Evolutionary conservation across 768 basidiomycete species (phyloP).

Genomic region (Mycena haematopus): DNA sequence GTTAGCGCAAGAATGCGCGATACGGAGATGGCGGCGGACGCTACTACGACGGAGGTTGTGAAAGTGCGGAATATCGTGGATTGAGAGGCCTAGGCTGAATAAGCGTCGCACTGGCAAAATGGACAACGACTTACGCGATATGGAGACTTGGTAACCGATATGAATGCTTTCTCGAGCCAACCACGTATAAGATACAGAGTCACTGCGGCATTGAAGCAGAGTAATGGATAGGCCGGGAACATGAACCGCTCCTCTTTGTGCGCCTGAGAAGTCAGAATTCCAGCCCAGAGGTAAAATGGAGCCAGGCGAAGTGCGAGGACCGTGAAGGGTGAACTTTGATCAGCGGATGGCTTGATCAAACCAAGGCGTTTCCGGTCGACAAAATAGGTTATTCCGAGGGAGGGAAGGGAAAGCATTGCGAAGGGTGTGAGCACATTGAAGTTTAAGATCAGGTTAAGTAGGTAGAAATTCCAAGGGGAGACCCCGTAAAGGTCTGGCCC

Average conservation of each 20-base stretch:
- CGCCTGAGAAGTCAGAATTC: conserved; percentile 77
- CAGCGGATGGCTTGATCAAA: conserved; percentile 49
- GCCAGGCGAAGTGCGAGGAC: conserved; percentile 77
- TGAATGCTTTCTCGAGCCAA: conserved; percentile 81
- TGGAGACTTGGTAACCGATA: conserved; percentile 80
- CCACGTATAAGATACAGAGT: conserved; percentile 84
- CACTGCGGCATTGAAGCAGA: conserved; percentile 96
- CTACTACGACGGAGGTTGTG: conserved; percentile 73
- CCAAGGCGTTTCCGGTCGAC: conserved; percentile 83
- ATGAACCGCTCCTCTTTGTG: conserved; percentile 99
- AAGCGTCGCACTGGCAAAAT: conserved; percentile 7
- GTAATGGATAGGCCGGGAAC: conserved; percentile 89
- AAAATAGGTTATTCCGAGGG: conserved; percentile 72
- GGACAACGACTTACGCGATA: conserved; percentile 67
- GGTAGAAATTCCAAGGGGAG: conserved; percentile 85
- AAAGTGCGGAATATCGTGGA: conserved; percentile 76
- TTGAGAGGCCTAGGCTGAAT: conserved; percentile 68
- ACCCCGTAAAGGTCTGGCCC: conserved; percentile 96
- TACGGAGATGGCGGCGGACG: conserved; percentile 72
- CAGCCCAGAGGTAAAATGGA: conserved; percentile 93
- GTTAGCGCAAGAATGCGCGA: conserved; percentile 83
- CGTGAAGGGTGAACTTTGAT: conserved; percentile 81
- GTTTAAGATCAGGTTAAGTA: conserved; percentile 89
- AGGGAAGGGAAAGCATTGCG: conserved; percentile 82
- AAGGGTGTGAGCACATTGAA: conserved; percentile 89